Evolutionary conservation across 1,284 basidiomycete species (phyloP), one percentile per base, ranked within the genome.

Genomic region (Sanghuangporus sanghuang): DNA sequence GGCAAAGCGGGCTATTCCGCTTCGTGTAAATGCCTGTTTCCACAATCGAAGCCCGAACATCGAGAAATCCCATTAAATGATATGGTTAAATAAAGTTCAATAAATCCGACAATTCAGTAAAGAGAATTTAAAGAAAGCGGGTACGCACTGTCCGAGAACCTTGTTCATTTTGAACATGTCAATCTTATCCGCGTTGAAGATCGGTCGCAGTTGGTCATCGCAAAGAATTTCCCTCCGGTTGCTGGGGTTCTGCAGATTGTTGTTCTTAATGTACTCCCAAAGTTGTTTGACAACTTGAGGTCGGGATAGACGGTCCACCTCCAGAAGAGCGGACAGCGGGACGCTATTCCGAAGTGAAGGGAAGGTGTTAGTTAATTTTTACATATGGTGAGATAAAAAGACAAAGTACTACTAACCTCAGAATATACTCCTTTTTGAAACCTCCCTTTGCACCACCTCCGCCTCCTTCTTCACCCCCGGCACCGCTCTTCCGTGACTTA

Each of bases 121-220:
- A n/a, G 21, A 53, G 50, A 48, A 32, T 2, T 32, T 32, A 5
- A 54, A 53, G 49, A 35, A 35, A 40, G 7, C 54, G 12, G 12
- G 42, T 32, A 82, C 89, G 74, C 70, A 92, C 90, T 85, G 78
- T 74, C 89, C 86, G 63, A 93, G 76, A 46, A 86, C 81, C 74
- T 92, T 90, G 78, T 93, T 93, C 91, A 93, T 93, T 69, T 79
- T 84, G 77, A 93, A 93, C 90, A 93, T 93, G 73, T 90, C 85
- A 60, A 95, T 87, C 71, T 85, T 89, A 68, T 92, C 87, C 18
- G 84, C 82, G 64, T 82, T 83, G 74, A 95, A 94, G 40, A 95
- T 80, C 9, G 83, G 82, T 64, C 81, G 81, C 69, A 95, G 74
- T 46, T 76, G 79, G 36, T 80, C 77, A 73, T 95, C 92, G 71